phyloP scores from a whole-genome alignment of 805 yeast genomes.

The Torulaspora delbrueckii region DNA sequence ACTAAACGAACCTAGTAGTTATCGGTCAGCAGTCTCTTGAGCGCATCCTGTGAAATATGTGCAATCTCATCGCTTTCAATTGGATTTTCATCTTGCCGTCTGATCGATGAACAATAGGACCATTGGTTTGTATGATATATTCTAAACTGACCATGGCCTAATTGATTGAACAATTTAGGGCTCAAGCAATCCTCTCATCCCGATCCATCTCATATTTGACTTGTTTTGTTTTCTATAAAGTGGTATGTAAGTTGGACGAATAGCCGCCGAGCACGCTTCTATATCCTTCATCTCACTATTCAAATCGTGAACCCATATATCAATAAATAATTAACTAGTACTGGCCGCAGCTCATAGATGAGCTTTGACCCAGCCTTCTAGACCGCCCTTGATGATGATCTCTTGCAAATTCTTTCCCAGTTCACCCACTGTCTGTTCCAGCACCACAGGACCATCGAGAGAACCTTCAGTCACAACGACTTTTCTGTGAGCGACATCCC shows the following conservation, averaged over 20 bases:
- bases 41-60: too few species aligned
- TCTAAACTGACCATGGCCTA: too few species aligned
- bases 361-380: constrained; percentile 95
- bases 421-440: constrained; percentile 90
- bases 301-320: neutral
- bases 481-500: constrained; percentile 85
- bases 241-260: neutral
- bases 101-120: too few species aligned
- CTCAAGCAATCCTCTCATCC: neutral
- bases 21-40: too few species aligned
- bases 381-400: constrained; percentile 93
- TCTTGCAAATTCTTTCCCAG: constrained; percentile 94
- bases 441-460: constrained; percentile 47
- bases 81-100: too few species aligned
- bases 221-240: neutral
- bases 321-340: neutral
- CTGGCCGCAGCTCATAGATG: constrained; percentile 34
- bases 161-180: too few species aligned
- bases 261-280: neutral
- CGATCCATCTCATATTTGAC: neutral
- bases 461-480: constrained; percentile 71
- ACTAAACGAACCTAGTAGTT: too few species aligned
- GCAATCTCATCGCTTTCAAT: too few species aligned
- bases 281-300: neutral
- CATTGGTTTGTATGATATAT: too few species aligned